Evolutionary conservation across 2,329 filamentous ascomycete species (phyloP).

Genomic region (Talaromyces sp.): DNA sequence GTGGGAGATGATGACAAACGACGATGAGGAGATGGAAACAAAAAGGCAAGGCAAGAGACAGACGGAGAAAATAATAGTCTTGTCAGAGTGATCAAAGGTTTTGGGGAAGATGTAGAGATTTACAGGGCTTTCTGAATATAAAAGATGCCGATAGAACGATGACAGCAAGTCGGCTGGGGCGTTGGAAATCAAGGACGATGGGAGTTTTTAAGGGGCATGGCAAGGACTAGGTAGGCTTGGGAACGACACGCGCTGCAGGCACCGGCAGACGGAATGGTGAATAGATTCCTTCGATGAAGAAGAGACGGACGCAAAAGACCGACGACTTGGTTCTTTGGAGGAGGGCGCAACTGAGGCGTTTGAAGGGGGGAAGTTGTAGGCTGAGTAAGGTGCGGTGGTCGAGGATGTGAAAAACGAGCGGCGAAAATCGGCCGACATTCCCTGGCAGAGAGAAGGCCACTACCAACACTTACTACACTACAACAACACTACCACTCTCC

Average conservation of each 20-base stretch:
- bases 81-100: not conserved
- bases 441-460: conserved; percentile 2
- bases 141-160: not conserved
- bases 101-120: not conserved
- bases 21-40: not conserved
- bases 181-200: not conserved
- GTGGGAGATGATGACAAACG: not conserved
- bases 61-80: not conserved
- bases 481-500: not conserved
- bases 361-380: not conserved
- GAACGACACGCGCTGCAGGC: not conserved
- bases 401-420: conserved; percentile 7
- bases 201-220: not conserved
- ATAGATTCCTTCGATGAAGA: not conserved
- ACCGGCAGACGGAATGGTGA: not conserved
- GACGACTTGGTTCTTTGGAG: not conserved
- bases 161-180: not conserved
- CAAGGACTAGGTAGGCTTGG: not conserved
- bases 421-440: conserved; percentile 15
- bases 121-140: not conserved
- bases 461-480: not conserved
- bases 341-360: not conserved
- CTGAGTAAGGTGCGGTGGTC: conserved; percentile 2
- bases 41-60: not conserved
- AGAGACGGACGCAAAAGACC: not conserved